phyloP scores from a whole-genome alignment of 208 protist genomes.

The Leishmania arabica region DNA sequence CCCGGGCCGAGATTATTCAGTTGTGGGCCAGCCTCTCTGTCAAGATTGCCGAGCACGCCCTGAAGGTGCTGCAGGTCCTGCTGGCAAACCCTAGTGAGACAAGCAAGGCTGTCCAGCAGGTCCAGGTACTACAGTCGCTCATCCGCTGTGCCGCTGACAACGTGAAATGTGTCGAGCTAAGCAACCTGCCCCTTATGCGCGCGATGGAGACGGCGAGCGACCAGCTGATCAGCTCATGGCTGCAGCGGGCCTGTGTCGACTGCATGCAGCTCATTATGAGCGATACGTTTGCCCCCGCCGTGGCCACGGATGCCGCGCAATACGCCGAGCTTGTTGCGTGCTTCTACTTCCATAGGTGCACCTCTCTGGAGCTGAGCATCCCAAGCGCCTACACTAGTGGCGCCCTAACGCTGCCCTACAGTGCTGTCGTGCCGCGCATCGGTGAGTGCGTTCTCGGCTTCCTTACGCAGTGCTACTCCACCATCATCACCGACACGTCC shows the following conservation, averaged over 20 bases:
- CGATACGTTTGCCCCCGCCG: slow-evolving; percentile 63
- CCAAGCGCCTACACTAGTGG: slow-evolving; percentile 49
- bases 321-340: slow-evolving; percentile 61
- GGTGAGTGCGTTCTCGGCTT: slow-evolving; percentile 70
- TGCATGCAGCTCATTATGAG: slow-evolving; percentile 66
- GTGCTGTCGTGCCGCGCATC: slow-evolving; percentile 55
- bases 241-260: slow-evolving; percentile 77
- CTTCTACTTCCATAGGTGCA: slow-evolving; percentile 71
- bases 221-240: slow-evolving; percentile 77
- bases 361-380: slow-evolving; percentile 64
- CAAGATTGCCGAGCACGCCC: slow-evolving; percentile 50
- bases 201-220: slow-evolving; percentile 79
- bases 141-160: slow-evolving; percentile 61
- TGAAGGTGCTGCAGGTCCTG: slow-evolving; percentile 53
- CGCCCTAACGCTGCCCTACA: slow-evolving; percentile 72
- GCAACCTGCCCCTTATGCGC: slow-evolving; percentile 68
- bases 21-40: slow-evolving; percentile 73
- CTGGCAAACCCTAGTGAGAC: slow-evolving; percentile 56
- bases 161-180: slow-evolving; percentile 73
- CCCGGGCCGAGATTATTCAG: slow-evolving; percentile 70
- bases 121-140: slow-evolving; percentile 61
- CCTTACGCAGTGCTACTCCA: slow-evolving; percentile 71
- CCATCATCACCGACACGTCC: slow-evolving; percentile 63
- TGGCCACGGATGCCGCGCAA: slow-evolving; percentile 41
- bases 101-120: slow-evolving; percentile 59